A percentile compares a stretch with the other conserved stretches of the same genome.
Evolutionary conservation across 345 rosid genomes (phyloP).

Genomic region (Citrus sp.): DNA sequence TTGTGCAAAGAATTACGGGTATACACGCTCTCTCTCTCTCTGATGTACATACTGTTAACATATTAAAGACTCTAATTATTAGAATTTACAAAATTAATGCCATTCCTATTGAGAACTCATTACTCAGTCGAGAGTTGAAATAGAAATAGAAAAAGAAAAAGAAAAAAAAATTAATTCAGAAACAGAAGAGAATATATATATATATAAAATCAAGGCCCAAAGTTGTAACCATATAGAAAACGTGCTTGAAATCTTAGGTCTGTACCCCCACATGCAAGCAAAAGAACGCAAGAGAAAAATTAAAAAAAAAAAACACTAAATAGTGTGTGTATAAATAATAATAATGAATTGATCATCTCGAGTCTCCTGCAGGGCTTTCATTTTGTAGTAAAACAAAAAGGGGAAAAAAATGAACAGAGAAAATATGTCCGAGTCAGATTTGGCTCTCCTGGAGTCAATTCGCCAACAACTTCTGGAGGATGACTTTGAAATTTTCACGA

Average conservation of each 20-base stretch:
- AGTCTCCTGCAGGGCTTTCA: no score
- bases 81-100: not conserved
- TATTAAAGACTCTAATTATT: not conserved
- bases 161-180: no score
- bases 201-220: no score
- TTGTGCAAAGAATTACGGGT: no score
- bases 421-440: not conserved
- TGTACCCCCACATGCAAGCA: not conserved
- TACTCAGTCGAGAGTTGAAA: no score
- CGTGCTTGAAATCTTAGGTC: not conserved
- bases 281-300: not conserved
- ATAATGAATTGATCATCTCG: no score
- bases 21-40: not conserved
- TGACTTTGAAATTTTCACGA: not conserved
- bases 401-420: not conserved
- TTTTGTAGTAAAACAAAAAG: no score
- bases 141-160: no score
- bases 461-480: conserved; percentile 22
- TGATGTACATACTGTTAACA: not conserved
- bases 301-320: no score
- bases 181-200: no score
- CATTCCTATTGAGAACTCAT: not conserved
- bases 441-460: conserved; percentile 23
- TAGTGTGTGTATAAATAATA: not conserved
- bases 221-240: no score